These are phyloP conservation scores for Amaranthus hypochondriacus DNA, from an alignment of 148 eudicot genomes.

Conservation along the genomic window DNA sequence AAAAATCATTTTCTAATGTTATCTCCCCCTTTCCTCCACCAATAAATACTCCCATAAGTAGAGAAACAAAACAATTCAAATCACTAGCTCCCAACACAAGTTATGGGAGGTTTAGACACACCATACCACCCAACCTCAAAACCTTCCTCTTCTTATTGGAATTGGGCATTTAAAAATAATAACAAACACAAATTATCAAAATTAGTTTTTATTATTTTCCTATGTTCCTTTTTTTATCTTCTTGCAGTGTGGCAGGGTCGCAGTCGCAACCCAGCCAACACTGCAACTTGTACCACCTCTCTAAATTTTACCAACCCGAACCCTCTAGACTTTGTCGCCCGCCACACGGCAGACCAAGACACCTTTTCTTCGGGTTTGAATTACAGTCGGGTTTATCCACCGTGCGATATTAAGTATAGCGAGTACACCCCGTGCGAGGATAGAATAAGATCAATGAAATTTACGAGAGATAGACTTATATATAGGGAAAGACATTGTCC, in stretches of 20 bases:
- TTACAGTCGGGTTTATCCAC: constrained; percentile 27
- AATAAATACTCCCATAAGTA: background rate
- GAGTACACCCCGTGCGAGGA: constrained; percentile 91
- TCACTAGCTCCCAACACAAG: background rate
- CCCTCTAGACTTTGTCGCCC: constrained; percentile 47
- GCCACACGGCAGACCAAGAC: constrained; percentile 36
- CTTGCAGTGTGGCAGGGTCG: constrained; percentile 43
- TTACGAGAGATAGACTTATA: constrained; percentile 32
- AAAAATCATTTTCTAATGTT: background rate
- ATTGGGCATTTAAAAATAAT: background rate
- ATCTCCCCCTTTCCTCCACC: background rate
- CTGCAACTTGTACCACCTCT: constrained; percentile 21
- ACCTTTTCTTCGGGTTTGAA: background rate
- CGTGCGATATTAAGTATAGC: constrained; percentile 36
- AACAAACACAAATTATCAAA: constrained; percentile 15
- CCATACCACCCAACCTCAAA: constrained; percentile 48
- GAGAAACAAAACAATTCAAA: background rate
- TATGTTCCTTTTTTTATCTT: constrained; percentile 48
- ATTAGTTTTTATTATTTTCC: constrained; percentile 21
- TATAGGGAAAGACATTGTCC: constrained; percentile 85
- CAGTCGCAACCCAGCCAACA: constrained; percentile 2
- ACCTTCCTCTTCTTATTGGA: constrained; percentile 11
- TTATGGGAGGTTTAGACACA: constrained; percentile 41
- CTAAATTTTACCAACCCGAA: background rate
- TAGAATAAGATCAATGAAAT: constrained; percentile 40